Percentiles rank a stretch among this genome's conserved stretches.
phyloP scores from a whole-genome alignment of 768 basidiomycete species.

The Pleurotus ostreatus region DNA sequence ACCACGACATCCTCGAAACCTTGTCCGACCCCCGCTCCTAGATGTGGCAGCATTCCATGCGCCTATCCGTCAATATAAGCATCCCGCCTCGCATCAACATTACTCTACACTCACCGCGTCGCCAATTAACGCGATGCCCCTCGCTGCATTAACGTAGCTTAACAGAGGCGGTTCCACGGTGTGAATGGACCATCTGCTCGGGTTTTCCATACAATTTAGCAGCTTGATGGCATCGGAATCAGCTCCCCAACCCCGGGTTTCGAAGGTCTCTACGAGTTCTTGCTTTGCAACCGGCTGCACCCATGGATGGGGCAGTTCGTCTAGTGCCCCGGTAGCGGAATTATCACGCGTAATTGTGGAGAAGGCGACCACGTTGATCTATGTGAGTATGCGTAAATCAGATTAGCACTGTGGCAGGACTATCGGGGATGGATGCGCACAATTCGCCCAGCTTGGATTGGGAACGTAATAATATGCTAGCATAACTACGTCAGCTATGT shows the following conservation, averaged over 20 bases:
- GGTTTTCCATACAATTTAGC: slow-evolving; percentile 36
- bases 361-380: slow-evolving; percentile 49
- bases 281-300: slow-evolving; percentile 33
- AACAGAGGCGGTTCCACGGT: slow-evolving; percentile 40
- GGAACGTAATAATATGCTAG: slow-evolving; percentile 52
- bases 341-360: slow-evolving; percentile 25
- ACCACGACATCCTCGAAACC: slow-evolving; percentile 54
- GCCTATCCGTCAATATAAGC: slow-evolving; percentile 30
- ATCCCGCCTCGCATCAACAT: no score
- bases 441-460: slow-evolving; percentile 37
- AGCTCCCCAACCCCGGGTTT: slow-evolving; percentile 35
- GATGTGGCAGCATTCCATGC: slow-evolving; percentile 56
- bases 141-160: slow-evolving; percentile 34
- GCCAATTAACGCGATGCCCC: slow-evolving; percentile 43
- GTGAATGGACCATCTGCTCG: slow-evolving; percentile 53
- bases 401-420: neutral
- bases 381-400: neutral
- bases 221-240: slow-evolving; percentile 31
- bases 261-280: slow-evolving; percentile 40
- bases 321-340: slow-evolving; percentile 8
- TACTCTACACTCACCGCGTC: slow-evolving; percentile 38
- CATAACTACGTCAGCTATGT: neutral
- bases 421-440: slow-evolving; percentile 23
- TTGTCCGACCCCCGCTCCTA: slow-evolving; percentile 57
- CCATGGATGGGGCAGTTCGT: slow-evolving; percentile 32